Evolutionary conservation across 2,329 filamentous ascomycete genomes (phyloP), one percentile per base, ranked within the genome.

Genomic region (Penicillium sp.): DNA sequence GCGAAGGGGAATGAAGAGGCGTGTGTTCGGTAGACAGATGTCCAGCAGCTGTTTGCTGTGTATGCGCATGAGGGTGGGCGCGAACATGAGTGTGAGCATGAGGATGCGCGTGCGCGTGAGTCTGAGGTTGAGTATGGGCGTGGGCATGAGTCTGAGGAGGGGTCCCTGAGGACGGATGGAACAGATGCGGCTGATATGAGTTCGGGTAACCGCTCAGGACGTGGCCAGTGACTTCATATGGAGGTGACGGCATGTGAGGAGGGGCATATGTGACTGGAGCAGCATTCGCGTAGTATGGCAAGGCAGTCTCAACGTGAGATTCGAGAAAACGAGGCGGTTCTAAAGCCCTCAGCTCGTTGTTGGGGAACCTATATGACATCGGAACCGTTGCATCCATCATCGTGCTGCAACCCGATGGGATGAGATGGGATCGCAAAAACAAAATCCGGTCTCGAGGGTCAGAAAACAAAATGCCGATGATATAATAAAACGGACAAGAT

Each of bases 341-440:
- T 60, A 71, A 65, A 16, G 67, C 63, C 23, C 72, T 68, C 50
- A 75, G 63, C 38, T 66, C 64, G 66, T 74, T 73, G 57, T 65
- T 65, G 14, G 72, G 62, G 56, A 73, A 74, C 45, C 71, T 69
- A 60, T 73, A 76, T 28, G 72, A 68, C 35, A 74, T 69, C 8
- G 73, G 71, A 52, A 75, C 72, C 45, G 69, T 66, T 20, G 73
- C 68, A 61, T 76, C 73, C 73, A 76, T 76, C 48, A 60, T 56
- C 60, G 56, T 30, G 28, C 47, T 42, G 23, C 43, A 46, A 46
- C 21, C 43, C 43, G 7, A 46, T 23, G n/a, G 5, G 23, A 47
- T 21, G 21, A 24, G 20, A 45, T 9, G n/a, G n/a, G n/a, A n/a
- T 14, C 42, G 11, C n/a, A 21, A 42, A 28, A 18, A 26, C 18